A percentile compares a stretch with the other conserved stretches of the same genome.
Conservation (phyloP, 257 asterid species). For the Ocimum tenuiflorum region DNA sequence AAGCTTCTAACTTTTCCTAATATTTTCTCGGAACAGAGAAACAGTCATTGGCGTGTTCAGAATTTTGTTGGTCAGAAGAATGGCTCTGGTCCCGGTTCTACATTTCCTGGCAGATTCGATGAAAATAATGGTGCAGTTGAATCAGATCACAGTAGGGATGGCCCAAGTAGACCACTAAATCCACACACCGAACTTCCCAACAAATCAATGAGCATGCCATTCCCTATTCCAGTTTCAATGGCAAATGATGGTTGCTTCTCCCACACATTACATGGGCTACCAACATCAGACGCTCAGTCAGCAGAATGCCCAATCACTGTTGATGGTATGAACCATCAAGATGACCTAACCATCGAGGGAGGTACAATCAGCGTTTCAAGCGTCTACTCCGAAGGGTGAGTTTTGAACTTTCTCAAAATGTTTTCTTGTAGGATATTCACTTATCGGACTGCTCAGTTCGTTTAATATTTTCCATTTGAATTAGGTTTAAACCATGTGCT, state of each 20-base stretch:
- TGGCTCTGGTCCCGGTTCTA: slow-evolving; percentile 36
- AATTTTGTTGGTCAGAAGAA: slow-evolving; percentile 48
- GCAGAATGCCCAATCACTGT: too few relatives aligned
- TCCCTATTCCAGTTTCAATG: slow-evolving; percentile 36
- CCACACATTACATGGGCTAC: too few relatives aligned
- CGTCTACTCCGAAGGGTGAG: too few relatives aligned
- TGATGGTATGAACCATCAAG: too few relatives aligned
- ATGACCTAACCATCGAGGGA: too few relatives aligned
- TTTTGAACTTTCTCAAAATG: too few relatives aligned
- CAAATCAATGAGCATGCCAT: slow-evolving; percentile 38
- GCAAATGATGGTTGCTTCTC: slow-evolving; percentile 39
- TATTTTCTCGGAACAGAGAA: slow-evolving; percentile 48
- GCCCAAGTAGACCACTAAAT: slow-evolving; percentile 39
- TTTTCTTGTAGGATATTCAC: not conserved
- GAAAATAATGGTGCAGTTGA: slow-evolving; percentile 46
- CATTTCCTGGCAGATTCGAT: slow-evolving; percentile 50
- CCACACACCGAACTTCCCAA: slow-evolving; percentile 42
- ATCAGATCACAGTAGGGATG: slow-evolving; percentile 45
- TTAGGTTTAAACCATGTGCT: too few relatives aligned
- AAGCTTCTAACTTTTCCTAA: slow-evolving; percentile 1
- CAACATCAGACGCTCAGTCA: too few relatives aligned
- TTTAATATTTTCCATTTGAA: not conserved
- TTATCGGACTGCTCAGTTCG: not conserved
- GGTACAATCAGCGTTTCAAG: too few relatives aligned
- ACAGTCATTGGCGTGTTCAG: slow-evolving; percentile 82